Conservation (phyloP, 1,284 basidiomycete species). For the Rhodotorula sp. region DNA sequence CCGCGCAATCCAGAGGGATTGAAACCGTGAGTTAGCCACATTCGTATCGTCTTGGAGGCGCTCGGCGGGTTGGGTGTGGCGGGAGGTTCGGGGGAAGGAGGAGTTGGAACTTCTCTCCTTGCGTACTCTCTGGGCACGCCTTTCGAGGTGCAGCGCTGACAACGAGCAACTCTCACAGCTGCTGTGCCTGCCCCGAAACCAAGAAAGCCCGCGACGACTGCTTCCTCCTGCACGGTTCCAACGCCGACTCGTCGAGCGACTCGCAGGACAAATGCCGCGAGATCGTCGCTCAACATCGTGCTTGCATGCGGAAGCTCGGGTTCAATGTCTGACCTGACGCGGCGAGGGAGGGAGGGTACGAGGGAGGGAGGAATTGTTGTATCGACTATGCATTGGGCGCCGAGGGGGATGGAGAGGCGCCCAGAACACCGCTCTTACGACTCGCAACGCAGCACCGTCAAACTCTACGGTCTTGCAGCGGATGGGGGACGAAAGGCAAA, state of each 20-base stretch:
- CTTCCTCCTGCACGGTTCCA: conserved; percentile 68
- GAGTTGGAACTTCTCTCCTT: neutral
- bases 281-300: conserved; percentile 73
- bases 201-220: conserved; percentile 89
- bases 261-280: conserved; percentile 76
- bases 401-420: too few relatives aligned
- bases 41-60: neutral
- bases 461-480: too few relatives aligned
- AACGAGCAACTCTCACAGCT: conserved; percentile 50
- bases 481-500: too few relatives aligned
- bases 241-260: conserved; percentile 57
- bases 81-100: too few relatives aligned
- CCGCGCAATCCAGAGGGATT: conserved; percentile 84
- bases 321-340: conserved; percentile 45
- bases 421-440: too few relatives aligned
- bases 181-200: conserved; percentile 93
- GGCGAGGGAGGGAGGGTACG: neutral
- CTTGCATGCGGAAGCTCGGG: conserved; percentile 75
- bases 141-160: neutral
- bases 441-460: too few relatives aligned
- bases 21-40: conserved; percentile 71
- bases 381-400: neutral
- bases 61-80: too few relatives aligned
- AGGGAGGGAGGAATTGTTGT: neutral
- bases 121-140: neutral